Percentiles rank a stretch among this genome's conserved stretches.
These are phyloP conservation scores for Millerozyma miso DNA, from an alignment of 805 yeast species.

Conservation along the genomic window DNA sequence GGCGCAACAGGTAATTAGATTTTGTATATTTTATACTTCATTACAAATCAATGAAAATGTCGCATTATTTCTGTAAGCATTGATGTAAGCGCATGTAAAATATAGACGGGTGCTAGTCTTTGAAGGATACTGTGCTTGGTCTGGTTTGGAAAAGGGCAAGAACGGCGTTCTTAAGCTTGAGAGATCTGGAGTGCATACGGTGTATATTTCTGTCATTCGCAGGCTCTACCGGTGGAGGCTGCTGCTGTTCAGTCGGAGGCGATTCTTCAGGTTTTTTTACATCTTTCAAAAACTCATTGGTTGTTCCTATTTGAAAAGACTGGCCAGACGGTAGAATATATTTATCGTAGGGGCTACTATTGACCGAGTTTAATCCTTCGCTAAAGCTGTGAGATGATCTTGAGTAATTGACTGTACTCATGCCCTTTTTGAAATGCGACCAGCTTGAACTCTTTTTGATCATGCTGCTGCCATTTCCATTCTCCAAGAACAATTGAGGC, in stretches of 20 bases:
- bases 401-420: constrained; percentile 5
- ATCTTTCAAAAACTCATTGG: not conserved
- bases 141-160: constrained; percentile 4
- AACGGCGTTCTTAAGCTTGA: constrained; percentile 4
- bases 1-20: constrained; percentile 14
- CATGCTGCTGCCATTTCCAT: not conserved
- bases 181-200: constrained; percentile 1
- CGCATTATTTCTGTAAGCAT: too few relatives aligned
- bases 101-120: too few relatives aligned
- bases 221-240: not conserved
- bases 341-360: not conserved
- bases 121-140: not conserved
- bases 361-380: constrained; percentile 1
- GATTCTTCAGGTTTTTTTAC: not conserved
- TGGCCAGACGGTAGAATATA: not conserved
- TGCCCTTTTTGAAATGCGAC: constrained; percentile 7
- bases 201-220: not conserved
- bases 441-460: constrained; percentile 11
- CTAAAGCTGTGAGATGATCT: constrained; percentile 6
- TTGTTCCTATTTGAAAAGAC: not conserved
- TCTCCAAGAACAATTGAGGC: constrained; percentile 5
- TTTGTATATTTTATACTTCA: not conserved
- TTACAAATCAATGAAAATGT: not conserved
- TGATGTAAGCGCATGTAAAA: too few relatives aligned
- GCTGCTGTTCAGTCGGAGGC: not conserved